Conservation (phyloP, 768 basidiomycete genomes). For the Clavaria fumosa region DNA sequence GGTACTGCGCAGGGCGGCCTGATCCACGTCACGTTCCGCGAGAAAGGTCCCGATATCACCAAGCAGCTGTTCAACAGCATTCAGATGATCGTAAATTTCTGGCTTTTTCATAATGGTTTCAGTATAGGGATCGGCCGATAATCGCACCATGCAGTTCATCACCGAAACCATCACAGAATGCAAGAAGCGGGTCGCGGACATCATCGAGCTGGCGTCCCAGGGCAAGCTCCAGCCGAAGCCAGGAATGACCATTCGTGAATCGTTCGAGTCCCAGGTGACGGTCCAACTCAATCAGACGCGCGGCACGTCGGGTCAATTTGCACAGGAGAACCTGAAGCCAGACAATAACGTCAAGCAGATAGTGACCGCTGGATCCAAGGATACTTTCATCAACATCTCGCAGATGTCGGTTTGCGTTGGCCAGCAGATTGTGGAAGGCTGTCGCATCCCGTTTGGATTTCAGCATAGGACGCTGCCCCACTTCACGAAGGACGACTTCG, state of each 20-base stretch:
- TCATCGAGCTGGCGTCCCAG: conserved; percentile 73
- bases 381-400: conserved; percentile 98
- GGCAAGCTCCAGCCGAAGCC: conserved; percentile 82
- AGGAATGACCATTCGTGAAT: conserved; percentile 99
- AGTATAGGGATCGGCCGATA: conserved; percentile 97
- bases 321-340: conserved; percentile 95
- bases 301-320: conserved; percentile 88
- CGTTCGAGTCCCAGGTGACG: conserved; percentile 88
- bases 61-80: conserved; percentile 83
- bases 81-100: conserved; percentile 93
- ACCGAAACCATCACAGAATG: conserved; percentile 66
- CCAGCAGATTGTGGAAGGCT: conserved; percentile 95
- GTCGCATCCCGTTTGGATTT: conserved; percentile 97
- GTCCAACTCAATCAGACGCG: conserved; percentile 86
- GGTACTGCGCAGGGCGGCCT: conserved; percentile 91
- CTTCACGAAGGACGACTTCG: conserved; percentile 97
- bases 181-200: conserved; percentile 61
- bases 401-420: conserved; percentile 99
- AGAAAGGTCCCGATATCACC: conserved; percentile 89
- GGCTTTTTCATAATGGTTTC: conserved; percentile 98
- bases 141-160: conserved; percentile 75
- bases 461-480: conserved; percentile 92
- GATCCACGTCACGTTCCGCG: conserved; percentile 92
- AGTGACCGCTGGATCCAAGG: conserved; percentile 98
- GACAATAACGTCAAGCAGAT: conserved; percentile 99